These are phyloP conservation scores for Suillus decipiens DNA, from an alignment of 768 basidiomycete genomes.

Conservation along the genomic window DNA sequence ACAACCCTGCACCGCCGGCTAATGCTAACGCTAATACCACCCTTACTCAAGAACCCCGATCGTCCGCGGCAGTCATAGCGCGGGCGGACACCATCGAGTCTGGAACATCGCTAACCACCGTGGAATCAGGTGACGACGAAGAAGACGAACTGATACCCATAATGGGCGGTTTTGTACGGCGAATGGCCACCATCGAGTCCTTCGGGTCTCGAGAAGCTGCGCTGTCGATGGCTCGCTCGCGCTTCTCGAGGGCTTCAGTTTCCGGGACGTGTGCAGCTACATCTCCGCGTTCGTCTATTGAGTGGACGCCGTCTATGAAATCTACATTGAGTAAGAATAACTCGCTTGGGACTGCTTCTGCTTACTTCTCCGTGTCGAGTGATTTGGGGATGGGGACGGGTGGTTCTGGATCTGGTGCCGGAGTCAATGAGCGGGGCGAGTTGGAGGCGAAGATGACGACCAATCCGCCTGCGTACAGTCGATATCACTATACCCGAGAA, in stretches of 20 bases:
- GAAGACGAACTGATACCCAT: conserved; percentile 49
- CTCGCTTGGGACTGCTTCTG: conserved; percentile 27
- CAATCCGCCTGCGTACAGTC: conserved; percentile 15
- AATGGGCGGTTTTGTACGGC: conserved; percentile 62
- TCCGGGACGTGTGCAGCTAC: conserved; percentile 17
- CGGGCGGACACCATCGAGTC: conserved; percentile 7
- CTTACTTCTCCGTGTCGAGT: conserved; percentile 29
- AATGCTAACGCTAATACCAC: neutral
- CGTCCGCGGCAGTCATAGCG: conserved; percentile 9
- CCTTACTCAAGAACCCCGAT: conserved; percentile 17
- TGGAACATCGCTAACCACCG: neutral
- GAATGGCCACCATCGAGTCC: conserved; percentile 83
- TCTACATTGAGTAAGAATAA: conserved; percentile 8
- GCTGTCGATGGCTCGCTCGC: conserved; percentile 31
- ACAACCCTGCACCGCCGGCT: conserved; percentile 20
- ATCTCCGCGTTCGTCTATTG: conserved; percentile 29
- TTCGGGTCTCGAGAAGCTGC: conserved; percentile 64
- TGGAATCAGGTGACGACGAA: conserved; percentile 13
- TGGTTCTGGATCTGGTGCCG: conserved; percentile 1
- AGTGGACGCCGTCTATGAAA: conserved; percentile 9
- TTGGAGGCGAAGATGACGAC: conserved; percentile 17
- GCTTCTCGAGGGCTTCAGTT: conserved; percentile 25
- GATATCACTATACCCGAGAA: conserved; percentile 16
- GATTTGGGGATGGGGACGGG: conserved; percentile 15
- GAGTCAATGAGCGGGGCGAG: conserved; percentile 32